phyloP scores from a whole-genome alignment of 2,329 filamentous ascomycete species.

The Volutella citrinella region DNA sequence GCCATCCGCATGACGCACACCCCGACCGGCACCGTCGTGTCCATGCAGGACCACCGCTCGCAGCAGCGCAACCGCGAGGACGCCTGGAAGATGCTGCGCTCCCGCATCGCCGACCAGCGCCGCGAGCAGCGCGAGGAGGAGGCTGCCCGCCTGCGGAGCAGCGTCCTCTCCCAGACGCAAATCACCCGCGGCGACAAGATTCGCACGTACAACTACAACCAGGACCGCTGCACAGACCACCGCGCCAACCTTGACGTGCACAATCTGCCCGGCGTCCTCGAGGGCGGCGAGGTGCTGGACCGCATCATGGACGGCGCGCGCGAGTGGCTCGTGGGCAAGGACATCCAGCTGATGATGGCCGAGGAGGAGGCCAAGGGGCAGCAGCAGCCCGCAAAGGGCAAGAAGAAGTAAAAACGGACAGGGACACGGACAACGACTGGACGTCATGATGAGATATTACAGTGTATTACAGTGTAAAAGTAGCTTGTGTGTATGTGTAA shows the following conservation, averaged over 20 bases:
- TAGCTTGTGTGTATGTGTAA: constrained; percentile 4
- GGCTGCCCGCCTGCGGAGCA: constrained; percentile 69
- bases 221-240: constrained; percentile 84
- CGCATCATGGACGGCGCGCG: constrained; percentile 75
- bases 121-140: constrained; percentile 83
- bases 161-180: constrained; percentile 73
- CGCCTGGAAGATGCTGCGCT: constrained; percentile 82
- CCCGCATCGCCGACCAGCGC: constrained; percentile 74
- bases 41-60: constrained; percentile 89
- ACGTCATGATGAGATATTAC: constrained; percentile 1
- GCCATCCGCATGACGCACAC: constrained; percentile 89
- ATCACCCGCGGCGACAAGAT: constrained; percentile 94
- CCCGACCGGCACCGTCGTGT: constrained; percentile 81
- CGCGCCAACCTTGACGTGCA: constrained; percentile 76
- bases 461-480: constrained; percentile 6
- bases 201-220: constrained; percentile 78
- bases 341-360: constrained; percentile 69
- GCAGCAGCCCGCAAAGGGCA: constrained; percentile 12
- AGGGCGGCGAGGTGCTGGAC: constrained; percentile 68
- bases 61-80: constrained; percentile 85
- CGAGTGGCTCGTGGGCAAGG: constrained; percentile 71
- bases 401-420: constrained; percentile 8
- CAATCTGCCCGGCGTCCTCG: constrained; percentile 76
- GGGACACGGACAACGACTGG: constrained; percentile 3
- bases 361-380: constrained; percentile 51